Percentiles rank a stretch among this genome's conserved stretches.
Evolutionary conservation across 2,329 filamentous ascomycete species (phyloP).

Genomic region (Hymenoscyphus linearis): DNA sequence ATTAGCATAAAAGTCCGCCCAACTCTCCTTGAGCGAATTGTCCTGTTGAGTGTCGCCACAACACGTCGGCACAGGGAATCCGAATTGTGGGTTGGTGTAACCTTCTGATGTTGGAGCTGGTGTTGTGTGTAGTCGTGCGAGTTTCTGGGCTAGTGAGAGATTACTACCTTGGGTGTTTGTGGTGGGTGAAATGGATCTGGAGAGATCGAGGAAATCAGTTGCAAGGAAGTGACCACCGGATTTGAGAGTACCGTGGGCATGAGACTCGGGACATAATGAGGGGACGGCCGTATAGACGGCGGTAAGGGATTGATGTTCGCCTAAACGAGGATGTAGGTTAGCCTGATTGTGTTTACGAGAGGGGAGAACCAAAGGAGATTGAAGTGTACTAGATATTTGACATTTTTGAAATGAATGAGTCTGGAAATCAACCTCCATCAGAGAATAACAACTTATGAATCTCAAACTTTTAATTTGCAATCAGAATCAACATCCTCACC

Average conservation of each 20-base stretch:
- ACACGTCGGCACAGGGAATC: conserved; percentile 79
- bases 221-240: conserved; percentile 47
- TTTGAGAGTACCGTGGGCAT: conserved; percentile 62
- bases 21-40: conserved; percentile 66
- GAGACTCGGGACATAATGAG: conserved; percentile 67
- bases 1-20: conserved; percentile 83
- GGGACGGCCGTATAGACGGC: conserved; percentile 70
- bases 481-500: background rate
- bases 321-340: conserved; percentile 34
- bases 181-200: conserved; percentile 35
- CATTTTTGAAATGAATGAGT: no score
- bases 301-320: conserved; percentile 79
- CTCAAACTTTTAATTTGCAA: background rate
- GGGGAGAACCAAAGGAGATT: background rate
- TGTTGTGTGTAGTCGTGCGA: conserved; percentile 73
- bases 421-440: background rate
- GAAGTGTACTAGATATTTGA: background rate
- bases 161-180: conserved; percentile 26
- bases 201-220: conserved; percentile 75
- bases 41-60: conserved; percentile 81
- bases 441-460: background rate
- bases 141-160: conserved; percentile 63
- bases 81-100: conserved; percentile 60
- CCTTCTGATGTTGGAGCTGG: conserved; percentile 61
- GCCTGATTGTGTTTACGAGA: background rate